Evolutionary conservation across 73 alveolate species (phyloP), one percentile per base, ranked within the genome.

Genomic region (Uronychia setigera): DNA sequence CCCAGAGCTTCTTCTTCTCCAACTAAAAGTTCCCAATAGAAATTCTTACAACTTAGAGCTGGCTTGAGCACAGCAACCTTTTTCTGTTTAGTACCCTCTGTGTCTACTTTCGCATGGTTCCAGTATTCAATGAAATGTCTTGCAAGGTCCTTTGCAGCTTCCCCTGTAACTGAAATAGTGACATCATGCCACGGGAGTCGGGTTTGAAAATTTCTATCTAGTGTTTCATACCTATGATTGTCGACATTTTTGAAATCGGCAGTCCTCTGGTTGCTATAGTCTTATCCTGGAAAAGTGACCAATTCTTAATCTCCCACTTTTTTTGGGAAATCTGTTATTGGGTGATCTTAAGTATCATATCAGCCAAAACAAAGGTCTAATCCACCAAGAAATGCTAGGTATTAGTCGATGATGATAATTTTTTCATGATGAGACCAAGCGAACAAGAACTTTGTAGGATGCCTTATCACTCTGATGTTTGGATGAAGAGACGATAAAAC

Each of bases 401-500:
- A 60, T 67, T 97, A 94, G 90, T 97, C 99, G 14, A 97, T 92
- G 29, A 96, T 94, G n/a, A 94, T 97, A 80, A 97, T 85, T 92
- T 97, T 97, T 76, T 96, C 99, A 88, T 97, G 99, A 92, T 97
- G 99, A 46, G 98, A 83, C 99, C 99, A 97, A 60, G 93, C 79
- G n/a, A 89, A 79, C 0, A 95, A 76, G 29, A 93, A 77, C 35
- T 94, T 91, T 28, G 84, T 46, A 26, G 99, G 98, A 82, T 96
- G 99, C 29, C 99, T 80, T 28, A 93, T 79, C 31, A 97, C 95
- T 78, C 88, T 80, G 31, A 97, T 97, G 92, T 96, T 96, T 33
- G 91, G 91, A 84, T 95, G 94, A 19, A 93, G 81, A 32, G 84
- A 80, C 79, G 84, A 90, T 76, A 97, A 30, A 5, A 67, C 79